A percentile compares a stretch with the other conserved stretches of the same genome.
Conservation (phyloP, 805 yeast species). For the Tetrapisispora phaffii region DNA sequence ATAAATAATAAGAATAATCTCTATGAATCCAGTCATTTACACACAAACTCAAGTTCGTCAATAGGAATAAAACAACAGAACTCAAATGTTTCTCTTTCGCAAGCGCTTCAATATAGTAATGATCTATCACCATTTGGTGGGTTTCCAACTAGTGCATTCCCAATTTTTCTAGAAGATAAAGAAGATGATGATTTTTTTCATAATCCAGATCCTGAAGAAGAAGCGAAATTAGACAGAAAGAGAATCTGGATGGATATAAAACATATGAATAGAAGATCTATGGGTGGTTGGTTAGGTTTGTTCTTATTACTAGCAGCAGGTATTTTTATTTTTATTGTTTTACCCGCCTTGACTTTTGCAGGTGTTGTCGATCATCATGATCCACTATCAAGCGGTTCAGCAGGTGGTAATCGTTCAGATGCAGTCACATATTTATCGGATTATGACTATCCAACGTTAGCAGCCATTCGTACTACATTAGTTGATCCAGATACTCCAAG, state of each 20-base stretch:
- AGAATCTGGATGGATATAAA: constrained; percentile 56
- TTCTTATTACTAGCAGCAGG: constrained; percentile 50
- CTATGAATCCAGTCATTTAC: neutral
- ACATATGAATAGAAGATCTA: constrained; percentile 52
- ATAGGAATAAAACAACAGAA: neutral
- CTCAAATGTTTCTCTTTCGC: constrained; percentile 7
- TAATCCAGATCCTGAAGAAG: constrained; percentile 92
- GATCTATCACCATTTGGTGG: constrained; percentile 93
- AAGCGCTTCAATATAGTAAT: constrained; percentile 32
- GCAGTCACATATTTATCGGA: constrained; percentile 33
- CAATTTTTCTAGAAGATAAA: constrained; percentile 81
- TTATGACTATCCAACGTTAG: constrained; percentile 41
- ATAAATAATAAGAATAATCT: neutral
- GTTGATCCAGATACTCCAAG: constrained; percentile 58
- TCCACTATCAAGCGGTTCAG: neutral
- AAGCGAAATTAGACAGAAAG: constrained; percentile 72
- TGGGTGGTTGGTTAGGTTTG: constrained; percentile 53
- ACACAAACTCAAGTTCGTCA: constrained; percentile 4
- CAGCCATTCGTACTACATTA: constrained; percentile 42
- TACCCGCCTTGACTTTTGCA: constrained; percentile 78
- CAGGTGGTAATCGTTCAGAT: constrained; percentile 1
- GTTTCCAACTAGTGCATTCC: constrained; percentile 87
- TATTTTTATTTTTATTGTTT: constrained; percentile 53
- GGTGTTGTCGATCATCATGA: constrained; percentile 42
- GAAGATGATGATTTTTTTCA: constrained; percentile 93